phyloP scores from a whole-genome alignment of 2,329 filamentous ascomycete genomes.

The Cercospora brassicicola region DNA sequence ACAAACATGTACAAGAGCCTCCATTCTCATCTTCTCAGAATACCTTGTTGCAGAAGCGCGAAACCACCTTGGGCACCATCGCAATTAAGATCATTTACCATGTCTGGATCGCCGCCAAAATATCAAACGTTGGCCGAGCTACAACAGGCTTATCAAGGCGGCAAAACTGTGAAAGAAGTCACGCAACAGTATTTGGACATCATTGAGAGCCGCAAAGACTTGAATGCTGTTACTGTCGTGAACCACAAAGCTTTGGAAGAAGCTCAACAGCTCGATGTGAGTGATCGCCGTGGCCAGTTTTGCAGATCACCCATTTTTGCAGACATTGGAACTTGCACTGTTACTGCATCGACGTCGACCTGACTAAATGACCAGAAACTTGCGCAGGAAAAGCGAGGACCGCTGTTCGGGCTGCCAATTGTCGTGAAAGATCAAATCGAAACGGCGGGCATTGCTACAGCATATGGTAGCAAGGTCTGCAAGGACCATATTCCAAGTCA shows the following conservation, averaged over 20 bases:
- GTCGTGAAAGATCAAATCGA: conserved; percentile 34
- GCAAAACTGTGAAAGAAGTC: conserved; percentile 19
- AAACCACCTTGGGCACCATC: conserved; percentile 10
- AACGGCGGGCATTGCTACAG: conserved; percentile 26
- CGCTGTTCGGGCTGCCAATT: conserved; percentile 29
- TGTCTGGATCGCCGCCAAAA: conserved; percentile 7
- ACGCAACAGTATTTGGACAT: conserved; percentile 23
- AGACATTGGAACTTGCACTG: not conserved
- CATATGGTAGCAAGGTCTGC: conserved; percentile 26
- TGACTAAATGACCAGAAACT: conserved; percentile 12
- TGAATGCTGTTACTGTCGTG: conserved; percentile 29
- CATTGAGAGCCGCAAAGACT: conserved; percentile 25
- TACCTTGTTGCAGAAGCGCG: not conserved
- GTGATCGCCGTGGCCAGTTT: not conserved
- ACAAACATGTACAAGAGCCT: conserved; percentile 7
- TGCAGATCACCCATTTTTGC: not conserved
- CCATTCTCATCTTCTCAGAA: not conserved
- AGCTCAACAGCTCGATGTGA: conserved; percentile 25
- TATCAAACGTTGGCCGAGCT: conserved; percentile 24
- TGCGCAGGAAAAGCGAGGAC: conserved; percentile 19
- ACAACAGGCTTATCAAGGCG: conserved; percentile 20
- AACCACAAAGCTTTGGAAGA: conserved; percentile 25
- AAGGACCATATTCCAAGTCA: conserved; percentile 25
- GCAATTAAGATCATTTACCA: conserved; percentile 4
- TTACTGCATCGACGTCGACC: not conserved